These are phyloP conservation scores for Picochlorum sp. DNA, from an alignment of 139 green algal genomes.

Conservation along the genomic window DNA sequence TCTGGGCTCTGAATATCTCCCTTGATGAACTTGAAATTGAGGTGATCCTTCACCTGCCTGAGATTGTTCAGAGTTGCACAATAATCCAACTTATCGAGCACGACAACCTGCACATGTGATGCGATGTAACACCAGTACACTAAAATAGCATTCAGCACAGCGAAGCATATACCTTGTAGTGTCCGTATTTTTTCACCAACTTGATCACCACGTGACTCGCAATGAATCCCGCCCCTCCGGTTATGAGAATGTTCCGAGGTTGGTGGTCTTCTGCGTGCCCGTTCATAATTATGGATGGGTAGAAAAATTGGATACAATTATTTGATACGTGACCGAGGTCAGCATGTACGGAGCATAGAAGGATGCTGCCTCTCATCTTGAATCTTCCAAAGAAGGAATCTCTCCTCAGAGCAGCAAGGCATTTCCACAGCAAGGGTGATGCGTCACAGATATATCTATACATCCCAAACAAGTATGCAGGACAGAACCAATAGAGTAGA, in stretches of 20 bases:
- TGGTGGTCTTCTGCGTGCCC: neutral
- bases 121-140: neutral
- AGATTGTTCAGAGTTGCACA: conserved; percentile 86
- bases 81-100: conserved; percentile 96
- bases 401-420: no score
- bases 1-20: conserved; percentile 88
- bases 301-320: no score
- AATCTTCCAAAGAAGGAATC: neutral
- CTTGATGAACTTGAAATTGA: conserved; percentile 93
- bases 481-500: no score
- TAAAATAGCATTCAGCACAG: neutral
- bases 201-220: conserved; percentile 75
- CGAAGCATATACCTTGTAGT: conserved; percentile 66
- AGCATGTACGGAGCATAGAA: no score
- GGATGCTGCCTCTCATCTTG: no score
- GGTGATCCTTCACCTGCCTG: conserved; percentile 24
- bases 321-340: no score
- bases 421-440: no score
- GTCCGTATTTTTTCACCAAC: conserved; percentile 60
- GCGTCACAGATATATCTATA: no score
- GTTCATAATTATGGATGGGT: neutral
- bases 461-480: no score
- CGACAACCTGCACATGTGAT: conserved; percentile 55
- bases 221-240: conserved; percentile 92
- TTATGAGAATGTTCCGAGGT: conserved; percentile 26